A percentile compares a stretch with the other conserved stretches of the same genome.
phyloP scores from a whole-genome alignment of 2,329 filamentous ascomycete genomes.

The Pseudogymnoascus sp. region DNA sequence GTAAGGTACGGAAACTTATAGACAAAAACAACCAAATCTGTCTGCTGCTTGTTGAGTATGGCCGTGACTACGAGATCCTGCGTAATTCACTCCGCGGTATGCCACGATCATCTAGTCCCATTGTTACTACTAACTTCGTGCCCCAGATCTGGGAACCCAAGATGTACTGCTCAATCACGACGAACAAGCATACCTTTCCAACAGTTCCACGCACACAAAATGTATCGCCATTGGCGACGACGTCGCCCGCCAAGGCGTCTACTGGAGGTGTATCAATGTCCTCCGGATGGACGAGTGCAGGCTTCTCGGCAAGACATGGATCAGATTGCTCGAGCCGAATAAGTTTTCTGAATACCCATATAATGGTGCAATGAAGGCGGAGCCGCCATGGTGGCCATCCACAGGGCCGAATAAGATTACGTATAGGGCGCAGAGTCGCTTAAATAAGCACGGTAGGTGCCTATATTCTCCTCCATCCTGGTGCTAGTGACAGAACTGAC shows the following conservation, averaged over 20 bases:
- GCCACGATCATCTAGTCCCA: too few relatives aligned
- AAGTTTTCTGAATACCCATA: background rate
- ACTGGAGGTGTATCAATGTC: background rate
- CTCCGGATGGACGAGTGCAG: background rate
- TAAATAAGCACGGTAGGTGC: background rate
- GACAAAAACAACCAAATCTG: too few relatives aligned
- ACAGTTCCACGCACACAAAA: too few relatives aligned
- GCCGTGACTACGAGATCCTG: too few relatives aligned
- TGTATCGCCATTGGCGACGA: background rate
- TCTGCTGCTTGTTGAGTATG: too few relatives aligned
- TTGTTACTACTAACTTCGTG: too few relatives aligned
- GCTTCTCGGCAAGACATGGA: background rate
- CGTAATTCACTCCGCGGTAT: too few relatives aligned
- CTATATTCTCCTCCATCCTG: background rate
- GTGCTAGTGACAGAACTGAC: background rate
- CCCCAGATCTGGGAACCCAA: too few relatives aligned
- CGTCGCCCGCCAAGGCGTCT: background rate
- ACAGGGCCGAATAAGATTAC: too few relatives aligned
- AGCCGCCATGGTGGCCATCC: background rate
- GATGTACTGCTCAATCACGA: too few relatives aligned
- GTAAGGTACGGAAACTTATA: too few relatives aligned
- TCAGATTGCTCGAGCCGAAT: background rate
- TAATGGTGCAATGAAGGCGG: background rate
- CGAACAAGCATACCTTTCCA: too few relatives aligned
- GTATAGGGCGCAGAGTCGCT: background rate